Evolutionary conservation across 2,329 filamentous ascomycete genomes (phyloP).

Genomic region (Talaromyces sp.): DNA sequence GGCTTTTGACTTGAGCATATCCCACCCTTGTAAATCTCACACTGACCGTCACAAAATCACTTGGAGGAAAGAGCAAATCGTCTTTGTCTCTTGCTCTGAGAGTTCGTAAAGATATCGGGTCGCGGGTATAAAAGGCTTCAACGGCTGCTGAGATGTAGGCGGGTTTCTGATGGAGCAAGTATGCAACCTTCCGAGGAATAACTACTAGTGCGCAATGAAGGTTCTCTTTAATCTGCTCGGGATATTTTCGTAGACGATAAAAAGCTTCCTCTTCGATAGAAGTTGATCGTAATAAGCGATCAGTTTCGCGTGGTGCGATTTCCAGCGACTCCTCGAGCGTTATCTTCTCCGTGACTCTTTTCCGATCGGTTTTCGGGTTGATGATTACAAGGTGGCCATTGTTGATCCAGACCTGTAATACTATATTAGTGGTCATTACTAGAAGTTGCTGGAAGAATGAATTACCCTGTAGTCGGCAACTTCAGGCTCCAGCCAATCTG

Average conservation of each 20-base stretch:
- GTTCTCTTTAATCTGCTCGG: constrained; percentile 67
- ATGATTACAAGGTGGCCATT: constrained; percentile 72
- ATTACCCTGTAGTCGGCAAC: constrained; percentile 73
- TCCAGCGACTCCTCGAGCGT: constrained; percentile 62
- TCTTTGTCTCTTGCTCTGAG: constrained; percentile 57
- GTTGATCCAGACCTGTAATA: constrained; percentile 73
- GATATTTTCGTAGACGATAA: constrained; percentile 81
- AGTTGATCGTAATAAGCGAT: constrained; percentile 65
- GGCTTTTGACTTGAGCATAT: constrained; percentile 85
- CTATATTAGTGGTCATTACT: constrained; percentile 15
- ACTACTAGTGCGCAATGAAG: constrained; percentile 72
- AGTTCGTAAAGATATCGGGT: constrained; percentile 70
- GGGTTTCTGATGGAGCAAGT: constrained; percentile 71
- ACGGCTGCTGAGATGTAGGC: constrained; percentile 76
- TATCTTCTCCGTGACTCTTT: constrained; percentile 47
- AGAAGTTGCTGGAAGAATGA: neutral
- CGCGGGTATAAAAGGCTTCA: constrained; percentile 89
- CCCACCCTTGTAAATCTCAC: constrained; percentile 82
- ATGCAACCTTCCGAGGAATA: constrained; percentile 77
- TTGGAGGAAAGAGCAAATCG: constrained; percentile 65
- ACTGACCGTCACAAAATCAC: constrained; percentile 75
- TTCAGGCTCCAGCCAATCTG: constrained; percentile 88
- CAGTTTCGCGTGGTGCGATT: constrained; percentile 56
- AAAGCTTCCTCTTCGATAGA: constrained; percentile 86
- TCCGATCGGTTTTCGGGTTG: constrained; percentile 49